phyloP scores from a whole-genome alignment of 306 rosid species.

The Trifolium fragiferum region DNA sequence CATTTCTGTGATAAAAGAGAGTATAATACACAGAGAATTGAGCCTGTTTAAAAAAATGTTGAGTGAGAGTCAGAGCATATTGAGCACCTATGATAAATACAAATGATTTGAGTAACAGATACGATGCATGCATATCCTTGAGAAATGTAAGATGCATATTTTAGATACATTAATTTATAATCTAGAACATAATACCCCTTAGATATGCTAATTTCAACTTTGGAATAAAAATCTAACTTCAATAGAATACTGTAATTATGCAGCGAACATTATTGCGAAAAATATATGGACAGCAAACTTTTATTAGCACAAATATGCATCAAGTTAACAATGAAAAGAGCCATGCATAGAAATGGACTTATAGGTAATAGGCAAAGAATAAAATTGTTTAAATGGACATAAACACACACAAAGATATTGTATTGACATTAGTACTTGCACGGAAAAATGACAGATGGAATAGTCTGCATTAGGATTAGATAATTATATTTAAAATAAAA shows the following conservation, averaged over 20 bases:
- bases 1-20: conserved; percentile 36
- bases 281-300: no score
- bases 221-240: conserved; percentile 19
- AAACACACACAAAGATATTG: no score
- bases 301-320: no score
- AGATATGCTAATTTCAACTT: conserved; percentile 6
- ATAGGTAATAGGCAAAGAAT: no score
- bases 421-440: no score
- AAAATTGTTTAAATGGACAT: no score
- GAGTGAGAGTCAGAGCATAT: conserved; percentile 6
- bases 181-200: not conserved
- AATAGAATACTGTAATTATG: not conserved
- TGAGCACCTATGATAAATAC: not conserved
- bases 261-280: not conserved
- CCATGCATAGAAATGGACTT: no score
- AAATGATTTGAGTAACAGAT: not conserved
- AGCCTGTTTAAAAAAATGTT: not conserved
- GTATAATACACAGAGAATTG: not conserved
- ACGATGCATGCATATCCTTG: not conserved
- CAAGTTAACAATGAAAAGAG: no score
- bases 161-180: conserved; percentile 4
- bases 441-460: no score
- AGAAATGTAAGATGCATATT: not conserved
- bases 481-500: no score
- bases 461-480: no score